These are phyloP conservation scores for Pythium oligandrum DNA, from an alignment of 352 stramenopile species.

Conservation along the genomic window DNA sequence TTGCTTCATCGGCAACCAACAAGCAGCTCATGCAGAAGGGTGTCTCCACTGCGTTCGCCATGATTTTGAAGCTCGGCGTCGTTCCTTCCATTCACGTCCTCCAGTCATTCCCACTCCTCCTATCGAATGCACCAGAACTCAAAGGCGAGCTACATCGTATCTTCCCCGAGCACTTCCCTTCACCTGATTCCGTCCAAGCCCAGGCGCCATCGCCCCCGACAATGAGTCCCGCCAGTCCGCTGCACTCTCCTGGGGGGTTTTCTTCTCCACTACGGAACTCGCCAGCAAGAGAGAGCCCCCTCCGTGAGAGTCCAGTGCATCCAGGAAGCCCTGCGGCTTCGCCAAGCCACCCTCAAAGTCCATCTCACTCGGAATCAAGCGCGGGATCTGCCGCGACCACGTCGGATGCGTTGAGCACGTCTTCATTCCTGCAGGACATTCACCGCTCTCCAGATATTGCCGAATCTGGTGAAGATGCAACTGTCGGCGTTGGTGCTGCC, in stretches of 20 bases:
- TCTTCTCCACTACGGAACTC: conserved; percentile 31
- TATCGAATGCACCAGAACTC: conserved; percentile 60
- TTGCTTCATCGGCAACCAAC: conserved; percentile 68
- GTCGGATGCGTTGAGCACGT: conserved; percentile 61
- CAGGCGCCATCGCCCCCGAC: conserved; percentile 16
- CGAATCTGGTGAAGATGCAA: no score
- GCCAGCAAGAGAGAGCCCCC: conserved; percentile 39
- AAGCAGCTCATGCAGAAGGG: conserved; percentile 79
- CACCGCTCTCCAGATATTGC: conserved; percentile 20
- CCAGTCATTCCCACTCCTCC: conserved; percentile 73
- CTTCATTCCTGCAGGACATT: conserved; percentile 77
- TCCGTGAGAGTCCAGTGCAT: conserved; percentile 41
- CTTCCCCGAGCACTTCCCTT: conserved; percentile 79
- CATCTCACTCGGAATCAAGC: conserved; percentile 61
- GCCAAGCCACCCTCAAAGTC: conserved; percentile 51
- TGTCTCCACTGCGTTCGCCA: conserved; percentile 71
- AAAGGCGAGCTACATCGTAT: conserved; percentile 73
- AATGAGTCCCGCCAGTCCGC: conserved; percentile 23
- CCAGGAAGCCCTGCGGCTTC: conserved; percentile 51
- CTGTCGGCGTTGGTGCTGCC: background rate
- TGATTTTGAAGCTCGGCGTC: conserved; percentile 70
- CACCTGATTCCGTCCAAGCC: conserved; percentile 42
- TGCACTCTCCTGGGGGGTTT: conserved; percentile 29
- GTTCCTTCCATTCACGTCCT: conserved; percentile 61
- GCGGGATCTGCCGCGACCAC: conserved; percentile 40